phyloP scores from a whole-genome alignment of 176 grass and related monocot species.

The Avena atlantica region DNA sequence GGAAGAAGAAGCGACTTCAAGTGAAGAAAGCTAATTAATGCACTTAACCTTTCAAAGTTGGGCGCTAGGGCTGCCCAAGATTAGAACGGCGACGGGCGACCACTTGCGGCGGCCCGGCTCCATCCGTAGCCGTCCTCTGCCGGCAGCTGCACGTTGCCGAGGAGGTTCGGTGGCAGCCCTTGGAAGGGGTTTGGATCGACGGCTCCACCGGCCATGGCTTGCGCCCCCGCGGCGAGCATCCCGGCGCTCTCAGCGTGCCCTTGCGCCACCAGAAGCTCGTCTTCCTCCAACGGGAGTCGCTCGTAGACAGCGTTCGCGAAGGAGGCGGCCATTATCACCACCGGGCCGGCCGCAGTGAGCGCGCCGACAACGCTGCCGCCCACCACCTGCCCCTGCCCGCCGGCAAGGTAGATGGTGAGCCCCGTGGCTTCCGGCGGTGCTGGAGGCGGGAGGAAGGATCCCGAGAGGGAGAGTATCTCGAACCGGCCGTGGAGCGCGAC shows the following conservation, averaged over 20 bases:
- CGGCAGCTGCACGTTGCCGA: conserved; percentile 81
- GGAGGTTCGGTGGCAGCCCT: conserved; percentile 73
- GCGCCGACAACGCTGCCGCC: conserved; percentile 79
- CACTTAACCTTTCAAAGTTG: conserved; percentile 52
- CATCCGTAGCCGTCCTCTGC: conserved; percentile 61
- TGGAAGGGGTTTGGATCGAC: conserved; percentile 72
- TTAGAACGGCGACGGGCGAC: too few species aligned
- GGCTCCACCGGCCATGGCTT: conserved; percentile 47
- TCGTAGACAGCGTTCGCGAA: conserved; percentile 88
- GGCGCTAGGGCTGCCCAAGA: too few species aligned
- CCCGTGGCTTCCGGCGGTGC: conserved; percentile 79
- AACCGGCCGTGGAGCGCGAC: conserved; percentile 79
- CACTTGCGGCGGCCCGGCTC: conserved; percentile 35
- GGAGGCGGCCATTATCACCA: conserved; percentile 87
- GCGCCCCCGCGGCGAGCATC: conserved; percentile 46
- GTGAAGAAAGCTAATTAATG: conserved; percentile 42
- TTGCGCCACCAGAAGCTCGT: conserved; percentile 60
- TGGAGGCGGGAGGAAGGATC: conserved; percentile 84
- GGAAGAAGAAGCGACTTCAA: conserved; percentile 28
- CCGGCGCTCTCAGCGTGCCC: conserved; percentile 55
- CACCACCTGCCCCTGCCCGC: conserved; percentile 82
- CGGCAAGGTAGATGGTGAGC: conserved; percentile 79
- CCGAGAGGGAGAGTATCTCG: conserved; percentile 88
- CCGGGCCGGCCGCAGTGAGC: conserved; percentile 59
- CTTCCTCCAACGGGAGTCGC: conserved; percentile 76